Conservation (phyloP, 768 basidiomycete species). For the Strobilomyces echinocephalus region DNA sequence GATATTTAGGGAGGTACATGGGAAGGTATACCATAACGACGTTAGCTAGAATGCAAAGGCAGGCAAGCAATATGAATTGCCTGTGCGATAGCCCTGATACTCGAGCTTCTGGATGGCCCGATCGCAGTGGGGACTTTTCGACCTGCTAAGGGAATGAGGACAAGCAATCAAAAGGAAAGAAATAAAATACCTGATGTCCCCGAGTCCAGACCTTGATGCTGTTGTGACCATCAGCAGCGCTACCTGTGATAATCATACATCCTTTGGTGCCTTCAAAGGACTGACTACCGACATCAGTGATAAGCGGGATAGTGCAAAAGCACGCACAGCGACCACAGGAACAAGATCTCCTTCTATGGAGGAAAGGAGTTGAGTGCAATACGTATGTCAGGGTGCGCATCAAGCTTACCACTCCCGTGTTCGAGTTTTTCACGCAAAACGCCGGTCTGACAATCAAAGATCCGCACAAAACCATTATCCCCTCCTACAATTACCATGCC, state of each 20-base stretch:
- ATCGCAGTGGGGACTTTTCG: not conserved
- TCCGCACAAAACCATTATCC: not conserved
- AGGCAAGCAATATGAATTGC: not conserved
- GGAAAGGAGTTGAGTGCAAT: not conserved
- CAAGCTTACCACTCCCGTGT: not conserved
- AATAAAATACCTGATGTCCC: not conserved
- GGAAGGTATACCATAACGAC: not conserved
- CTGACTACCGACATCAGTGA: not conserved
- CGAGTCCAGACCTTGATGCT: constrained; percentile 4
- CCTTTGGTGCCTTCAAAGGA: not conserved
- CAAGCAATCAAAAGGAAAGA: not conserved
- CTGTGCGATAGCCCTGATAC: not conserved
- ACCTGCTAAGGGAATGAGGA: not conserved
- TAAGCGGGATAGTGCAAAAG: not conserved
- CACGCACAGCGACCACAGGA: not conserved
- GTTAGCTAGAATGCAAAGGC: not conserved
- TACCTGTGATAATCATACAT: not conserved
- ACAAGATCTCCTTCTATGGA: not conserved
- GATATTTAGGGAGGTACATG: not conserved
- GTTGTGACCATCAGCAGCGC: not conserved
- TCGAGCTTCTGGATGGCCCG: not conserved
- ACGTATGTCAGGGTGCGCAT: constrained; percentile 1
- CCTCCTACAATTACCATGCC: not conserved
- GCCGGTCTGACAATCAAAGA: not conserved
- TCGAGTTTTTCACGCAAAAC: not conserved